phyloP scores from a whole-genome alignment of 2,329 filamentous ascomycete species.

The Zalaria sp. region DNA sequence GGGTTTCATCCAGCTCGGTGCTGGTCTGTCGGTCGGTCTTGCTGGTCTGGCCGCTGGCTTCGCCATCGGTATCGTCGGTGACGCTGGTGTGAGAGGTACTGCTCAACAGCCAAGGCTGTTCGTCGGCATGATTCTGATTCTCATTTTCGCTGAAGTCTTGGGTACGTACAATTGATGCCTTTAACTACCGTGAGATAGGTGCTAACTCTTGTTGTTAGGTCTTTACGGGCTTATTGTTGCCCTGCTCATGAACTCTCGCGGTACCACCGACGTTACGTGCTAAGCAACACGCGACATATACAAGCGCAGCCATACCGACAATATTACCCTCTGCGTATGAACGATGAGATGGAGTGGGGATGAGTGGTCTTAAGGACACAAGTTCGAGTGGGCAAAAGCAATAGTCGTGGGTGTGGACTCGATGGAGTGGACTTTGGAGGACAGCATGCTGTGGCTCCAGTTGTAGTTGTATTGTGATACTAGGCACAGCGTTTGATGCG shows the following conservation, averaged over 20 bases:
- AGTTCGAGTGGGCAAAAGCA: no score
- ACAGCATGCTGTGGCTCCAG: not conserved
- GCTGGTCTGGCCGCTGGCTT: conserved; percentile 26
- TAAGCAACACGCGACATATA: conserved; percentile 19
- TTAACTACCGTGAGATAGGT: not conserved
- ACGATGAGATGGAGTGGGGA: no score
- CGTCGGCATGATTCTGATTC: conserved; percentile 96
- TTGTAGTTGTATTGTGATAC: not conserved
- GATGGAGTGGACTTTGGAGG: not conserved
- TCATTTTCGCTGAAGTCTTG: conserved; percentile 99
- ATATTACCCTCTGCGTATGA: conserved; percentile 2
- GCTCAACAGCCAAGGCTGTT: conserved; percentile 76
- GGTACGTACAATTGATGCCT: conserved; percentile 41
- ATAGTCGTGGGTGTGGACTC: no score
- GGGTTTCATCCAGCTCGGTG: conserved; percentile 39
- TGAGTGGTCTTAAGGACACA: no score
- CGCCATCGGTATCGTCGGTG: conserved; percentile 47
- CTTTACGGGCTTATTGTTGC: conserved; percentile 98
- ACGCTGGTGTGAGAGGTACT: conserved; percentile 76
- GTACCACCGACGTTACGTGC: conserved; percentile 48
- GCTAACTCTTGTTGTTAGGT: conserved; percentile 40
- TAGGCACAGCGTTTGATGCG: not conserved
- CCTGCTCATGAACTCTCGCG: conserved; percentile 98
- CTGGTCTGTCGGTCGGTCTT: conserved; percentile 34
- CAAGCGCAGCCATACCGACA: conserved; percentile 14